phyloP scores from a whole-genome alignment of 176 grass and related monocot genomes.

The Olyra latifolia region DNA sequence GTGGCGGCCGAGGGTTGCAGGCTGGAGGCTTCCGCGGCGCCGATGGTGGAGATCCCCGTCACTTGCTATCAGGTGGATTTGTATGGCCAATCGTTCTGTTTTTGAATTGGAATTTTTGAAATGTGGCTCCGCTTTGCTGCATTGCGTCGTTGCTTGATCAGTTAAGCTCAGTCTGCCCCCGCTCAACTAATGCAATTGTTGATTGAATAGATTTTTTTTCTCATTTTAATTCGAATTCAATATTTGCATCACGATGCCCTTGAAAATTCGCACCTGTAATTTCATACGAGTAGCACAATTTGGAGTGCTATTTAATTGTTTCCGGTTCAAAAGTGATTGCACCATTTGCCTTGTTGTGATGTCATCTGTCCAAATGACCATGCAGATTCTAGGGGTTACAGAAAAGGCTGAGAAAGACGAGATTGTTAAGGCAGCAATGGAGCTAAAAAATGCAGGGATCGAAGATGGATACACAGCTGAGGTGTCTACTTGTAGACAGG shows the following conservation, averaged over 20 bases:
- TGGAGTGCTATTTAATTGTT: not conserved
- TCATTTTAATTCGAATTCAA: not conserved
- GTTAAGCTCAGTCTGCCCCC: not conserved
- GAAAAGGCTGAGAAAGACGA: constrained; percentile 98
- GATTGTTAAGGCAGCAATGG: constrained; percentile 92
- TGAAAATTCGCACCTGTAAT: not conserved
- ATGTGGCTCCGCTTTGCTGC: not conserved
- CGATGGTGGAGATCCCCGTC: constrained; percentile 85
- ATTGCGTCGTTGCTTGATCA: not conserved
- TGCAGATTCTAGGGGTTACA: constrained; percentile 78
- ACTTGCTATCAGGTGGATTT: constrained; percentile 90
- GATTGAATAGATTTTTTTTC: not conserved
- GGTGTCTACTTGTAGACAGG: constrained; percentile 65
- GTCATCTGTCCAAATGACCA: constrained; percentile 20
- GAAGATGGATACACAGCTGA: constrained; percentile 84
- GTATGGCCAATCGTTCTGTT: not conserved
- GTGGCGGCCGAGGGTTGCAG: constrained; percentile 38
- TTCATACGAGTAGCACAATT: not conserved
- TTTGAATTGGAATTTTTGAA: constrained; percentile 18
- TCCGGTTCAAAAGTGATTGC: not conserved
- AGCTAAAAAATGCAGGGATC: constrained; percentile 65
- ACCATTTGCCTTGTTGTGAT: not conserved
- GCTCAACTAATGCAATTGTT: not conserved
- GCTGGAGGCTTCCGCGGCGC: constrained; percentile 24
- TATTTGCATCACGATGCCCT: not conserved